A percentile compares a stretch with the other conserved stretches of the same genome.
These are phyloP conservation scores for Mariannaea sp. DNA, from an alignment of 2,329 filamentous ascomycete species.

Conservation along the genomic window DNA sequence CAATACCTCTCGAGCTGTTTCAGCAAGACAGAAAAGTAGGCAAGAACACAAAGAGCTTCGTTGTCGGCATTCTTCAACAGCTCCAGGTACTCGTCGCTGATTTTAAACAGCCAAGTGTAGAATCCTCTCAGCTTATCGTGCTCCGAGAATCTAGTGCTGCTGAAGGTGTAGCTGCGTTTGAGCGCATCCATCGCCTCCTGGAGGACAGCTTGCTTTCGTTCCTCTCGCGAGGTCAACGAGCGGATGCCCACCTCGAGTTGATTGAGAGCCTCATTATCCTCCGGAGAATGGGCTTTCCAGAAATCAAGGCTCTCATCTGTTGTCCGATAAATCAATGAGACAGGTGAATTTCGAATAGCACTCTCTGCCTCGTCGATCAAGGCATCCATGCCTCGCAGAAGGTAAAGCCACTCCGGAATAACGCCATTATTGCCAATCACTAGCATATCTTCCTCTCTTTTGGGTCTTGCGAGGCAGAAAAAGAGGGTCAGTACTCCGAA, in stretches of 20 bases:
- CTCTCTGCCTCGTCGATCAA: slow-evolving; percentile 19
- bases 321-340: slow-evolving; percentile 6
- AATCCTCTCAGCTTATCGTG: slow-evolving; percentile 2
- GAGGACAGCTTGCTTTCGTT: not conserved
- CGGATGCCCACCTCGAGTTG: slow-evolving; percentile 3
- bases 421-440: slow-evolving; percentile 19
- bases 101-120: slow-evolving; percentile 6
- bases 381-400: slow-evolving; percentile 20
- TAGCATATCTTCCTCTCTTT: slow-evolving; percentile 23
- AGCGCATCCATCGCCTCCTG: slow-evolving; percentile 3
- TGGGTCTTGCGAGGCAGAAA: slow-evolving; percentile 21
- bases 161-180: slow-evolving; percentile 4
- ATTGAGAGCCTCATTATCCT: not conserved
- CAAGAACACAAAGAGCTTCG: slow-evolving; percentile 12
- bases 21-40: slow-evolving; percentile 7
- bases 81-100: slow-evolving; percentile 1
- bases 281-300: slow-evolving; percentile 1
- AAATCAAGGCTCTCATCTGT: not conserved
- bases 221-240: not conserved
- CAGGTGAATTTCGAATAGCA: slow-evolving; percentile 1
- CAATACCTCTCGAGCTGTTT: slow-evolving; percentile 7
- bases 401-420: slow-evolving; percentile 26
- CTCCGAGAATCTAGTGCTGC: not conserved
- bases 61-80: slow-evolving; percentile 9
- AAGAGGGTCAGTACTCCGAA: slow-evolving; percentile 25